Evolutionary conservation across 306 rosid species (phyloP).

Genomic region (Vigna reflexopilosa): DNA sequence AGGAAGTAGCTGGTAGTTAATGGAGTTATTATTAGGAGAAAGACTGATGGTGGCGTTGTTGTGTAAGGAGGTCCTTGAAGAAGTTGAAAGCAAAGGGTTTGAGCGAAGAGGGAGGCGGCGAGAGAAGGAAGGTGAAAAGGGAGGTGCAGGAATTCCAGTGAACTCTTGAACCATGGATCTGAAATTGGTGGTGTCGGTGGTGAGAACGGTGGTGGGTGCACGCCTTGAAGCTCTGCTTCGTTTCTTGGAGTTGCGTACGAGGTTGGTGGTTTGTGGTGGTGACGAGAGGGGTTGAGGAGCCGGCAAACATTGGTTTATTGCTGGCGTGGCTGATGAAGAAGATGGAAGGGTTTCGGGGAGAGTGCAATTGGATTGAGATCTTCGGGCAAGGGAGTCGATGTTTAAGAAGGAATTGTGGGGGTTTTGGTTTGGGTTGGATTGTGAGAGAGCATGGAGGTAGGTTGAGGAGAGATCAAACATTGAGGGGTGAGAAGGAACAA

Average conservation of each 20-base stretch:
- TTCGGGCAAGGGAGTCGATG: constrained; percentile 44
- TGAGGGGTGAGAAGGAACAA: constrained; percentile 49
- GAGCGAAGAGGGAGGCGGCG: constrained; percentile 38
- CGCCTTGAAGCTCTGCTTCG: constrained; percentile 85
- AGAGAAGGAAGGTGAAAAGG: constrained; percentile 69
- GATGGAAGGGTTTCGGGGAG: constrained; percentile 32
- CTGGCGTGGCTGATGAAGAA: not conserved
- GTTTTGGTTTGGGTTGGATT: constrained; percentile 48
- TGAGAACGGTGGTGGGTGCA: constrained; percentile 94
- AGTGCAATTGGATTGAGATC: constrained; percentile 54
- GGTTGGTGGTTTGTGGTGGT: constrained; percentile 28
- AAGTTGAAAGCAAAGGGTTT: constrained; percentile 43
- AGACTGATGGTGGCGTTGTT: not conserved
- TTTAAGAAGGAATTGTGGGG: constrained; percentile 42
- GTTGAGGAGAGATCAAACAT: constrained; percentile 57
- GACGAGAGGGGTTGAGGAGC: not conserved
- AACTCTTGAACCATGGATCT: constrained; percentile 98
- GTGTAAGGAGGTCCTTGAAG: constrained; percentile 39
- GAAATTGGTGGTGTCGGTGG: constrained; percentile 90
- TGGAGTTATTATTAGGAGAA: not conserved
- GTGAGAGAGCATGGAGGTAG: constrained; percentile 53
- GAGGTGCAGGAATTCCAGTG: constrained; percentile 92
- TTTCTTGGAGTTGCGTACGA: constrained; percentile 69
- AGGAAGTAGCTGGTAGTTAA: constrained; percentile 47
- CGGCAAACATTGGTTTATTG: not conserved